Base-by-base conservation (phyloP, 805 yeast species). In the Lipomyces orientalis region DNA sequence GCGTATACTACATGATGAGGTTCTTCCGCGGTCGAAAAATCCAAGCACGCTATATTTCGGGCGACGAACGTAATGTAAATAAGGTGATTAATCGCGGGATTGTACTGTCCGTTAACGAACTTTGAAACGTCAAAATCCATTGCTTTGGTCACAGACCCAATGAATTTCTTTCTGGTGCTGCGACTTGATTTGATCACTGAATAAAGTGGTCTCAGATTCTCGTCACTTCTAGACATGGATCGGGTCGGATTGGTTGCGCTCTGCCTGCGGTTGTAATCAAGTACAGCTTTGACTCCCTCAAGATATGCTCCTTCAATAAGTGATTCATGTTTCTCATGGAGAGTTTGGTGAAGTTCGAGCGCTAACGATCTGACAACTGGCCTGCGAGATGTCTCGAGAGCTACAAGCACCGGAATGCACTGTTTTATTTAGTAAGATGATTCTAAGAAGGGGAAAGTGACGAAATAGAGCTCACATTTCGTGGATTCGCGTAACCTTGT, bases 401-500 rank as follows among this genome's bases (percentile, higher is more conserved):
- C 94, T 64, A 91, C 83, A 0, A 90, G 81, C 0, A 93, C 88
- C 0, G 93, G 85, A 5, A 88, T 84, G 43, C 70, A 69, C 62
- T 61, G 19, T 2, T 29, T 14, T 31, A 16, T 33, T 63, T 16
- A 57, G 57, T 29, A 25, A n/a, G n/a, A 29, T 9, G 2, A 16
- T 16, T 34, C 66, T 25, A 25, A 25, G 3, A 49, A 59, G n/a
- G 8, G 22, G 16, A 7, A 16, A 19, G 16, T 16, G 49, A 2
- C 61, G 35, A 35, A 8, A 22, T 12, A 14, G 31, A 8, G 31
- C 65, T 57, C 73, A 91, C 86, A 4, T 84, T 73, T 64, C 90
- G 84, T 0, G 97, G 97, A 74, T 89, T 90, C 0, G 90, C 89
- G 76, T 86, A 89, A 0, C 97, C 97, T 63, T 87, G 81, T 35